Conservation (phyloP, 177 flowering plant species). For the Vitis hybrid region DNA sequence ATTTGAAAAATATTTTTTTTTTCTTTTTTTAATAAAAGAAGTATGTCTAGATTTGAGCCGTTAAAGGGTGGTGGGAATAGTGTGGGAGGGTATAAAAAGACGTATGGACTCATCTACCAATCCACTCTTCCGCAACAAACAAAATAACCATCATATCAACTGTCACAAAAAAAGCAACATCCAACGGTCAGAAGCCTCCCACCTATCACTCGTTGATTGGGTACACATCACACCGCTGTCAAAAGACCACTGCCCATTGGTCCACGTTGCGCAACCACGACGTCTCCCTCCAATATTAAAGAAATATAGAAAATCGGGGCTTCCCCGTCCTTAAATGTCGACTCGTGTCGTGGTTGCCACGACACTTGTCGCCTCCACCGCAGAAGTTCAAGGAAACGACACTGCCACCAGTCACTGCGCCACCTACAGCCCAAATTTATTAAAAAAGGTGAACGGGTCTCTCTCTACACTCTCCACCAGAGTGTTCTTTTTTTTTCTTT, state of each 20-base stretch:
- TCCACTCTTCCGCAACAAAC: neutral
- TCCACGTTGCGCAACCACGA: constrained; percentile 26
- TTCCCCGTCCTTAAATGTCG: constrained; percentile 20
- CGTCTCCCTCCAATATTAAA: constrained; percentile 1
- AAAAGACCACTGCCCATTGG: constrained; percentile 12
- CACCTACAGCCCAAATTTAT: neutral
- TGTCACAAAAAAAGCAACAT: constrained; percentile 17
- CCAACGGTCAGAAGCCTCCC: constrained; percentile 21
- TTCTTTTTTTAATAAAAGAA: too few relatives aligned
- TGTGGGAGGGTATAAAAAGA: too few relatives aligned
- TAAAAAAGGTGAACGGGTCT: neutral
- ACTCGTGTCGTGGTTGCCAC: constrained; percentile 24
- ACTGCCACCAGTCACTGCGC: neutral
- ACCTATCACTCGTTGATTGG: constrained; percentile 17
- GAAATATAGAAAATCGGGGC: neutral
- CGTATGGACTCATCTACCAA: too few relatives aligned
- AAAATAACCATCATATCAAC: constrained; percentile 6
- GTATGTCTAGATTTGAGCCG: too few relatives aligned
- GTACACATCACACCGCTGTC: neutral
- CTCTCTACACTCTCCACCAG: neutral
- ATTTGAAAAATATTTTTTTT: too few relatives aligned
- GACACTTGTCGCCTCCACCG: constrained; percentile 49
- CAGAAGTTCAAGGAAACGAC: constrained; percentile 3
- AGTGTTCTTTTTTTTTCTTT: neutral
- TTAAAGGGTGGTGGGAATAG: too few relatives aligned